Evolutionary conservation across 495 filamentous ascomycete genomes (phyloP).

Genomic region (Podospora appendiculata): DNA sequence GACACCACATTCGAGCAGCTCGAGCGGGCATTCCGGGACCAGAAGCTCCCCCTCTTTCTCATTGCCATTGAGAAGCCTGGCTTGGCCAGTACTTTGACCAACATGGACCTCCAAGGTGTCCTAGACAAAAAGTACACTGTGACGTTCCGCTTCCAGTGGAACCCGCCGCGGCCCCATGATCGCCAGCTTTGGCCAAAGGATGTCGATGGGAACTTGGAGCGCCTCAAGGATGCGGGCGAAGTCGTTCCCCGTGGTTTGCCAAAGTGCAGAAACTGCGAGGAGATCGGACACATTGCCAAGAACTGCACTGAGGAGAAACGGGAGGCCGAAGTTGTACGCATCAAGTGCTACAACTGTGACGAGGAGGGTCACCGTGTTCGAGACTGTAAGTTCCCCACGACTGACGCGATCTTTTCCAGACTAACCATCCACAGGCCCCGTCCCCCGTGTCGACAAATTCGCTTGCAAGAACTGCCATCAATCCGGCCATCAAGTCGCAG

Average conservation of each 20-base stretch:
- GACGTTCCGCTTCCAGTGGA: constrained; percentile 55
- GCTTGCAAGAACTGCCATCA: constrained; percentile 82
- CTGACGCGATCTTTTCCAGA: constrained; percentile 4
- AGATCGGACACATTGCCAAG: constrained; percentile 66
- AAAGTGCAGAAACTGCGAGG: constrained; percentile 64
- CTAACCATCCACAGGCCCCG: constrained; percentile 35
- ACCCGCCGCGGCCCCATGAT: constrained; percentile 56
- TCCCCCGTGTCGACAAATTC: constrained; percentile 46
- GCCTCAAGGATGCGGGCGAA: constrained; percentile 65
- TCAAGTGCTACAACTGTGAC: constrained; percentile 73
- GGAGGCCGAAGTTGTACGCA: constrained; percentile 35
- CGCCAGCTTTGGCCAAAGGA: constrained; percentile 55
- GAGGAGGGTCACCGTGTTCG: constrained; percentile 59
- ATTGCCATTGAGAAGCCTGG: constrained; percentile 67
- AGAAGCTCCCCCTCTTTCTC: constrained; percentile 57
- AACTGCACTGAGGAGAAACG: constrained; percentile 56
- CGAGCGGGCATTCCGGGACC: constrained; percentile 62
- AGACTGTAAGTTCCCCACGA: constrained; percentile 47
- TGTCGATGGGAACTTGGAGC: constrained; percentile 63
- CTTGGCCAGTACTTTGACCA: constrained; percentile 52
- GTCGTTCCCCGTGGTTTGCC: constrained; percentile 56
- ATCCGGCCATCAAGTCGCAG: constrained; percentile 30
- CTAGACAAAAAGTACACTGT: constrained; percentile 67
- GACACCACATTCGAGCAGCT: constrained; percentile 60
- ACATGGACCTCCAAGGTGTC: constrained; percentile 80